Percentiles rank a stretch among this genome's conserved stretches.
Conservation (phyloP, 768 basidiomycete species). For the Sporobolomyces roseus region DNA sequence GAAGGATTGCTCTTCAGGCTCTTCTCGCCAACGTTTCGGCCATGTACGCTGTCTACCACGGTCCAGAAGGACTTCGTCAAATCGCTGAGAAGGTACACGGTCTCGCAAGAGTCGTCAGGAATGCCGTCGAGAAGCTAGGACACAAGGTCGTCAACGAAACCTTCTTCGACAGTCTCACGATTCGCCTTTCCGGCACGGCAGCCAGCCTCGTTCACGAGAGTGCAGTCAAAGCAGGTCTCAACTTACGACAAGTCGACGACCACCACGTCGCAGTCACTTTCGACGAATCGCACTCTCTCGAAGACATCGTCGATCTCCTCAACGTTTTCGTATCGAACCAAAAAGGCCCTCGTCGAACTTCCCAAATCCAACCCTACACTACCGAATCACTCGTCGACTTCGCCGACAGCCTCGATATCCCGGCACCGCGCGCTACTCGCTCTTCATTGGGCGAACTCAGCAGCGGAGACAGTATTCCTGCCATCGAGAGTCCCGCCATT, state of each 20-base stretch:
- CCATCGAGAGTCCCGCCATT: constrained; percentile 49
- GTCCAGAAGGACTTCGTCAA: constrained; percentile 72
- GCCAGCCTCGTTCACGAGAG: constrained; percentile 65
- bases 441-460: constrained; percentile 55
- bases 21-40: constrained; percentile 98
- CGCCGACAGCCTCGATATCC: constrained; percentile 51
- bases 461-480: constrained; percentile 48
- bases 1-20: constrained; percentile 57
- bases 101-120: constrained; percentile 71
- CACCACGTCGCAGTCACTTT: constrained; percentile 78
- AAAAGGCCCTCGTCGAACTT: constrained; percentile 20
- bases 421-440: constrained; percentile 47
- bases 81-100: constrained; percentile 90
- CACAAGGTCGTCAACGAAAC: constrained; percentile 59
- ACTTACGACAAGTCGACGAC: constrained; percentile 73
- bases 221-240: constrained; percentile 66
- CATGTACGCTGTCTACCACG: constrained; percentile 93
- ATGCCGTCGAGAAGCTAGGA: constrained; percentile 65
- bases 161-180: constrained; percentile 88
- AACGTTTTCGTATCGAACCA: constrained; percentile 72
- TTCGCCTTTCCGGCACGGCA: constrained; percentile 58
- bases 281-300: constrained; percentile 78
- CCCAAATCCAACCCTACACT: constrained; percentile 36
- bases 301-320: constrained; percentile 70
- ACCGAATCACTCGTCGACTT: constrained; percentile 46